phyloP scores from a whole-genome alignment of 2,329 filamentous ascomycete genomes.

The Alternaria panax region DNA sequence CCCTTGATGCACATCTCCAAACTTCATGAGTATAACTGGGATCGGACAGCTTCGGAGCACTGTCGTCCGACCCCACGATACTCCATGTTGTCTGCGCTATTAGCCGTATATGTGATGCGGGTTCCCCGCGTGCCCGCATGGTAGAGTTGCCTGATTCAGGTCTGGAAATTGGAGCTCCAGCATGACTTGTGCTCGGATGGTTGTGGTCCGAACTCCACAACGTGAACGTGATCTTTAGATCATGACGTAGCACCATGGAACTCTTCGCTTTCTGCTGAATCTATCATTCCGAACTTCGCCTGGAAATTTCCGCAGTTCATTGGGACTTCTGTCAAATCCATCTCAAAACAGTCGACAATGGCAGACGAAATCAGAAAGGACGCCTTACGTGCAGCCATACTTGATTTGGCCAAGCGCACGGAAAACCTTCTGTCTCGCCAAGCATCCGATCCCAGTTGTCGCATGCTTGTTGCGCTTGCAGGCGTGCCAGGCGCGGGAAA shows the following conservation, averaged over 20 bases:
- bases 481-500: conserved; percentile 40
- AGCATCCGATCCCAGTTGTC: conserved; percentile 26
- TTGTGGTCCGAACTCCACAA: conserved; percentile 30
- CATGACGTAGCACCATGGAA: not conserved
- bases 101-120: conserved; percentile 3
- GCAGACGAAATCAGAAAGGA: conserved; percentile 14
- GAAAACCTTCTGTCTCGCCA: conserved; percentile 30
- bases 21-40: conserved; percentile 11
- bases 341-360: conserved; percentile 10
- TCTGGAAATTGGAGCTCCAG: conserved; percentile 5
- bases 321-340: not conserved
- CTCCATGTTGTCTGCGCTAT: conserved; percentile 3
- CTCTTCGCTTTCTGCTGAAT: not conserved
- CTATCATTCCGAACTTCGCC: not conserved
- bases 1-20: not conserved
- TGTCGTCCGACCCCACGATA: conserved; percentile 24
- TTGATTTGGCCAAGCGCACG: conserved; percentile 29
- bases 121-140: conserved; percentile 15
- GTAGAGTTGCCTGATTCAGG: conserved; percentile 13
- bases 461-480: conserved; percentile 36
- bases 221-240: not conserved
- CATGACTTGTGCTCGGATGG: conserved; percentile 24
- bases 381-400: conserved; percentile 19
- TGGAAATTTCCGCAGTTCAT: not conserved
- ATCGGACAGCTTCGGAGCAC: conserved; percentile 23